Base-by-base conservation (phyloP, 1,284 basidiomycete species). In the Chondrostereum purpureum region DNA sequence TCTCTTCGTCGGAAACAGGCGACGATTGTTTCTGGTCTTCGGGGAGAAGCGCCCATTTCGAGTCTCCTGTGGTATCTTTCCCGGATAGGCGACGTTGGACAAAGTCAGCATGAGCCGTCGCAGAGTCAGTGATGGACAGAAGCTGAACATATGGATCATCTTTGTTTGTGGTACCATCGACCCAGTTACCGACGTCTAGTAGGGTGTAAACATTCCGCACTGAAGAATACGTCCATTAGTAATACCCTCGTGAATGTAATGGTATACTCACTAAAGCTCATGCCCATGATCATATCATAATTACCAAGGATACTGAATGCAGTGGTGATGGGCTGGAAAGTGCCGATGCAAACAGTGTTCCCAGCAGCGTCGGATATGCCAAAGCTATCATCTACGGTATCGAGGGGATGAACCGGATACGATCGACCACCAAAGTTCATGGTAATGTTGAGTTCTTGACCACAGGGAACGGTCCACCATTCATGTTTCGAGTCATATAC, bases 201-300 rank as follows among this genome's bases (percentile, higher is more conserved):
- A 82, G 66, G 3, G 74, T 73, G 55, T 83, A 83, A 3, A 65
- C 61, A 57, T 86, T 88, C 19, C 85, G 82, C 49, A 88, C 85
- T 88, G 52, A 37, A 33, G 37, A 45, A 21, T 35, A 31, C 42
- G 27, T 23, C n/a, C 17, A 42, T 37, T 21, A 18, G 31, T 23
- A 38, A 31, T 31, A 8, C 27, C 27, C 27, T n/a, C 38, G 23
- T 19, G 18, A 46, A 27, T 18, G 10, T 16, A 36, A 13, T 14
- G 14, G 37, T 16, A 21, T 1, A 65, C 84, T 54, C 60, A 88
- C 86, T 50, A 66, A 88, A 88, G 47, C 72, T 74, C 86, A 89
- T 88, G 52, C 86, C 86, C 43, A 88, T 69, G 54, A 89, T 86
- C 70, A 87, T 78, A 55, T 89, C 86, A 50, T 86, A 88, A 58